Evolutionary conservation across 768 basidiomycete species (phyloP).

Genomic region (Leccinum barrowsii): DNA sequence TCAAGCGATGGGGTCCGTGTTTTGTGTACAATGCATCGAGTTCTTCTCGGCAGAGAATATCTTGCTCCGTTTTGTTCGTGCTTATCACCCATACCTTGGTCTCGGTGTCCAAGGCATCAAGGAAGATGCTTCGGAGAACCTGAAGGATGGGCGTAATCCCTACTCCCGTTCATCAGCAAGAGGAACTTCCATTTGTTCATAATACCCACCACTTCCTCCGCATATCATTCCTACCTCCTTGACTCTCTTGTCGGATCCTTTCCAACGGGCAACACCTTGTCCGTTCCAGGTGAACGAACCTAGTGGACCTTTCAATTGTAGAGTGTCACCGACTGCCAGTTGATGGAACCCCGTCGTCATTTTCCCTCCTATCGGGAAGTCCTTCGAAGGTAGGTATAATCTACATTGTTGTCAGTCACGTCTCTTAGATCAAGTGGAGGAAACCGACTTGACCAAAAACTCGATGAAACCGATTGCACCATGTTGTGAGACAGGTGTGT

Average conservation of each 20-base stretch:
- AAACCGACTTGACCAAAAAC: conserved; percentile 47
- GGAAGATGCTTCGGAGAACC: conserved; percentile 46
- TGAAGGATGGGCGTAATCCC: conserved; percentile 59
- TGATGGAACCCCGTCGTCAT: conserved; percentile 49
- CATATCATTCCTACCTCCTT: conserved; percentile 51
- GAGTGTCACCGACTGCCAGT: conserved; percentile 43
- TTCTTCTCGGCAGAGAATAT: conserved; percentile 51
- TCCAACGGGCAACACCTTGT: conserved; percentile 34
- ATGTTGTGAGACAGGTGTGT: conserved; percentile 52
- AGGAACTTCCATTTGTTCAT: background rate
- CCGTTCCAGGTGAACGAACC: conserved; percentile 56
- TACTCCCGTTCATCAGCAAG: conserved; percentile 5
- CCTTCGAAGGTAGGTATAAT: conserved; percentile 22
- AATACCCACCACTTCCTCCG: conserved; percentile 47
- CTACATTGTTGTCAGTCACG: conserved; percentile 1
- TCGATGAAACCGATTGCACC: conserved; percentile 46
- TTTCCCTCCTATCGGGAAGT: conserved; percentile 44
- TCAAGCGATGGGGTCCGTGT: conserved; percentile 32
- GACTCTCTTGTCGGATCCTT: conserved; percentile 33
- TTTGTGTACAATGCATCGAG: conserved; percentile 37
- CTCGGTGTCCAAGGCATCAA: conserved; percentile 34
- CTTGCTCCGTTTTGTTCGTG: conserved; percentile 43
- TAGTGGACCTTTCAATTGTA: conserved; percentile 59
- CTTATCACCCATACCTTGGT: conserved; percentile 47
- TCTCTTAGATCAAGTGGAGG: background rate